Evolutionary conservation across 106 monocot species (phyloP).

Genomic region (Amphibolis antarctica): DNA sequence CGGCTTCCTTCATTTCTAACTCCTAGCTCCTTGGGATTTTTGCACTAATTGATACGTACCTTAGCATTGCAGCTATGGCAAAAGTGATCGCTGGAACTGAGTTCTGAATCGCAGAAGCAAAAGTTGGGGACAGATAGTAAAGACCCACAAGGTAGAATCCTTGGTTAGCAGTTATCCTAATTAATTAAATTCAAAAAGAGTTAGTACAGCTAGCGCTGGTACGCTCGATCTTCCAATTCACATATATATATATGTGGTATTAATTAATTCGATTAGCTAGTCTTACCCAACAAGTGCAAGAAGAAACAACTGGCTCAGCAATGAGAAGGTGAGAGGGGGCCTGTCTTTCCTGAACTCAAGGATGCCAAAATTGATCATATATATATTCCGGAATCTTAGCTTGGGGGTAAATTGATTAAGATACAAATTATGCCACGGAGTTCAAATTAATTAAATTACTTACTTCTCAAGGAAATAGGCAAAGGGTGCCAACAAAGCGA

Average conservation of each 20-base stretch:
- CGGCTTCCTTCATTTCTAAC: too few relatives aligned
- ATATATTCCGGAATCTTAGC: too few relatives aligned
- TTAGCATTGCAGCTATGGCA: constrained; percentile 65
- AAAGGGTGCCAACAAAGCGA: constrained; percentile 56
- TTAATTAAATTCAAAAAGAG: too few relatives aligned
- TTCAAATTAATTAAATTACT: too few relatives aligned
- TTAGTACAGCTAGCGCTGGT: too few relatives aligned
- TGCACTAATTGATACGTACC: constrained; percentile 15
- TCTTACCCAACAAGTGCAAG: constrained; percentile 65
- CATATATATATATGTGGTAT: too few relatives aligned
- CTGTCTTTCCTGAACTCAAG: constrained; percentile 49
- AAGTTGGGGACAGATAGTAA: constrained; percentile 70
- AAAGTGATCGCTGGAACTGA: constrained; percentile 65
- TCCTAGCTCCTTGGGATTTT: too few relatives aligned
- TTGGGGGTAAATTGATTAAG: too few relatives aligned
- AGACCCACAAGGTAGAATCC: constrained; percentile 71
- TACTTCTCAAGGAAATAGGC: constrained; percentile 79
- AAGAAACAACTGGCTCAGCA: constrained; percentile 55
- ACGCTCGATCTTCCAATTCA: too few relatives aligned
- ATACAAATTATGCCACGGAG: too few relatives aligned
- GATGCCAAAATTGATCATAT: too few relatives aligned
- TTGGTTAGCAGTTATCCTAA: constrained; percentile 73
- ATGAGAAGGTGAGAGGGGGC: constrained; percentile 52
- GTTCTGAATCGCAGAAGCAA: constrained; percentile 84
- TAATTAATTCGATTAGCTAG: neutral